Base-by-base conservation (phyloP, 345 rosid genomes). In the Carallia pectinifolia region DNA sequence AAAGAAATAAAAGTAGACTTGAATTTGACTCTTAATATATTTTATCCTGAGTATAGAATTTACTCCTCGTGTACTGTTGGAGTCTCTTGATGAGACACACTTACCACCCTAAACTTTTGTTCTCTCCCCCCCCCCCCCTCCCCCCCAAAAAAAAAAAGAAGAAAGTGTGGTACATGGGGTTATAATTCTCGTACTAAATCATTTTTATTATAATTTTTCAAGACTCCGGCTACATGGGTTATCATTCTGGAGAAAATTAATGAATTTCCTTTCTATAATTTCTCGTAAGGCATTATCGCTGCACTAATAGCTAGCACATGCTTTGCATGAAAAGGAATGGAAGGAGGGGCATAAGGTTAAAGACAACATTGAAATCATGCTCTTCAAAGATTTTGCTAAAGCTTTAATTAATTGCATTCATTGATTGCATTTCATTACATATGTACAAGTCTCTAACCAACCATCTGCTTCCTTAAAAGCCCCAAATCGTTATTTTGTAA, bases 291-390 rank as follows among this genome's bases (percentile, higher is more conserved):
- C 77, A 85, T 85, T 73, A 85, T 85, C 81, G 66, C 65, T n/a
- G 62, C 59, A 67, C 74, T 82, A 79, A 80, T 80, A 78, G 79
- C 80, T 18, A 47, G 68, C 85, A 82, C 88, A 82, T 85, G 88
- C 79, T 59, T 13, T 78, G 83, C 76, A 68, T 76, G 79, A 68
- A 69, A 76, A 66, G 79, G 61, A 23, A 9, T 60, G n/a, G 56
- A 9, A 6, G 18, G 36, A 23, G 73, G 76, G 65, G 48, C 48
- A 44, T 2, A 44, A 23, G 48, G 48, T 58, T 61, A 67, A 59
- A 68, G 19, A 38, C 6, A 37, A 40, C 48, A 63, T 18, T 5
- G 17, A 36, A 39, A n/a, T 29, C 7, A 27, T 53, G 63, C 53
- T 56, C 33, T 58, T 39, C 33, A 62, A 39, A 62, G 70, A 61